Percentiles rank a stretch among this genome's conserved stretches.
phyloP scores from a whole-genome alignment of 352 stramenopile species.

The Globisporangium nunn region DNA sequence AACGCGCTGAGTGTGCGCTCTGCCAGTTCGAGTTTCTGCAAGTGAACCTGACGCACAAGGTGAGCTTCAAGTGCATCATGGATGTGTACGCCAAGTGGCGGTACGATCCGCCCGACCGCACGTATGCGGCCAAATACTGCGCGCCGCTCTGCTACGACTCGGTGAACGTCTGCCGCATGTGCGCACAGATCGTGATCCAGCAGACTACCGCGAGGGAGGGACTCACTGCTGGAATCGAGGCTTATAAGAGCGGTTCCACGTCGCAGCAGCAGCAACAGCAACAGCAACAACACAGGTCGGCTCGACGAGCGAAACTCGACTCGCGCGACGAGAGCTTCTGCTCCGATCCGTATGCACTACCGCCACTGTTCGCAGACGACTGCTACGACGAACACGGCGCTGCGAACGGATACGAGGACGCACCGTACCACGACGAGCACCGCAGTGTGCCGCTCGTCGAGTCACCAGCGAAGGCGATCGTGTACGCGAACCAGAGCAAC shows the following conservation, averaged over 20 bases:
- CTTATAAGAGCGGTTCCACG: neutral
- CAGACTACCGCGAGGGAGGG: conserved; percentile 14
- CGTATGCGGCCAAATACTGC: conserved; percentile 41
- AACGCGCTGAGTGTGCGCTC: conserved; percentile 54
- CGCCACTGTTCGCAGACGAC: conserved; percentile 57
- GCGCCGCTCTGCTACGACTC: conserved; percentile 65
- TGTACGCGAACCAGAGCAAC: conserved; percentile 44
- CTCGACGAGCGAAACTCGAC: conserved; percentile 6
- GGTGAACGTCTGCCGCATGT: conserved; percentile 68
- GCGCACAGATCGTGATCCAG: conserved; percentile 58
- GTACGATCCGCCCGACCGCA: conserved; percentile 39
- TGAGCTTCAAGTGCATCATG: conserved; percentile 77
- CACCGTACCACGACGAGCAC: conserved; percentile 4
- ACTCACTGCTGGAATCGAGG: neutral
- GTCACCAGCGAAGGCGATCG: conserved; percentile 46
- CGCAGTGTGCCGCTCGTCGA: conserved; percentile 17
- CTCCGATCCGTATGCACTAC: conserved; percentile 56
- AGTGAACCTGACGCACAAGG: conserved; percentile 55
- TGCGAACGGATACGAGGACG: conserved; percentile 8
- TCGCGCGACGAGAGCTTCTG: conserved; percentile 22
- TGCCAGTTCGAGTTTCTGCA: conserved; percentile 48
- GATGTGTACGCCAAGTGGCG: conserved; percentile 57
- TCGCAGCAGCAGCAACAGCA: neutral
- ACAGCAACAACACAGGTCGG: neutral
- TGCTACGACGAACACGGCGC: conserved; percentile 14